Evolutionary conservation across 192 early-diverging fungal species (phyloP), one percentile per base, ranked within the genome.

Genomic region (Coemansia sp.): DNA sequence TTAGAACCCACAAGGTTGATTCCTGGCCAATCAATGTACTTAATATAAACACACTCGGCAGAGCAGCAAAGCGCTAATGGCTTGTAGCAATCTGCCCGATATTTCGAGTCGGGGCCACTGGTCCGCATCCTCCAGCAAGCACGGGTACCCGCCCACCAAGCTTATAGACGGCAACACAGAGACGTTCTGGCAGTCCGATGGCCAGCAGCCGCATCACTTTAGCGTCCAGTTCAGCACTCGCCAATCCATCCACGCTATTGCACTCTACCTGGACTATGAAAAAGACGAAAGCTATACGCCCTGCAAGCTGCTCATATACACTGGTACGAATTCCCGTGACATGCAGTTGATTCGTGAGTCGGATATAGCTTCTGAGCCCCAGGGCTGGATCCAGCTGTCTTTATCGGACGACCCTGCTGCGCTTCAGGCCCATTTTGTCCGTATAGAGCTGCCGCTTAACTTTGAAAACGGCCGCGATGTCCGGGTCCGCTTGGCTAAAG

Each of bases 231-330:
- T 77, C 17, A 44, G 47, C 4, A 23, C 37, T 0, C 45, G 74
- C 11, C 62, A 66, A 6, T 53, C 49, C 6, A 56, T 77, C 16
- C 60, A 77, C 54, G 17, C 64, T 2, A 12, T 77, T 5, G 53
- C 67, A 0, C 53, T 77, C 3, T 77, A 53, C 23, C 44, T 66
- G 11, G 64, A 77, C 26, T 55, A 56, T 10, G 68, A 70, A 17
- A 51, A 41, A 23, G 74, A 77, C 60, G 74, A 77, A 39, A 77
- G 68, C 53, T 77, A 77, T 50, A 77, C 74, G 45, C 74, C 74
- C 10, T 77, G 68, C 55, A 55, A 56, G 17, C 16, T 63, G 6
- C 15, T 30, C 9, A 40, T 77, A 5, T 37, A 48, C 12, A 49
- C 68, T 3, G 74, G 74, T 2, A 63, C 74, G 11, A 57, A 34